A percentile compares a stretch with the other conserved stretches of the same genome.
phyloP scores from a whole-genome alignment of 2,329 filamentous ascomycete species.

The Lachnellula hyalina region DNA sequence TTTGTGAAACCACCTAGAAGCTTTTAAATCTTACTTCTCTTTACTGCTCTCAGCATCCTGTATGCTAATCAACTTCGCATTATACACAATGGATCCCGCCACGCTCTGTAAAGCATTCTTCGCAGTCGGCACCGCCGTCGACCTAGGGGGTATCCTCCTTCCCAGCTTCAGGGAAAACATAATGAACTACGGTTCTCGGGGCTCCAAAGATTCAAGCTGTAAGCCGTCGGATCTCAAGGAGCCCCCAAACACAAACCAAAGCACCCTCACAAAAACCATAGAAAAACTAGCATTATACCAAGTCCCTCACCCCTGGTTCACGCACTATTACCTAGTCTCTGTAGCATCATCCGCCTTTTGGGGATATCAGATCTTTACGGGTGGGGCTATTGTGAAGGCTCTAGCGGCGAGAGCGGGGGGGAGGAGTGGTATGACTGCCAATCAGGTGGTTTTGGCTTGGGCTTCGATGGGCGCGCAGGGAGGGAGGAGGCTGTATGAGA shows the following conservation, averaged over 20 bases:
- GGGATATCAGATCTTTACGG: conserved; percentile 55
- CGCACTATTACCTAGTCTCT: conserved; percentile 77
- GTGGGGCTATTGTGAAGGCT: conserved; percentile 51
- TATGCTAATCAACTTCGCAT: too few species aligned
- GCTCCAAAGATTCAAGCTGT: conserved; percentile 4
- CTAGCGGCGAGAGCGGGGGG: conserved; percentile 32
- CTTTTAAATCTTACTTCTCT: too few species aligned
- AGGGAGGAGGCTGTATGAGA: conserved; percentile 70
- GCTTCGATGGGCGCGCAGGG: conserved; percentile 71
- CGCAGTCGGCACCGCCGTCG: conserved; percentile 20
- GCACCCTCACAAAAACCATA: conserved; percentile 6
- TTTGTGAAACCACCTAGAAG: too few species aligned
- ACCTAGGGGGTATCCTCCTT: conserved; percentile 25
- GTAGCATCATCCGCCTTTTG: conserved; percentile 68
- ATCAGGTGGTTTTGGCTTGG: conserved; percentile 64
- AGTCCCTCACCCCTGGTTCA: conserved; percentile 87
- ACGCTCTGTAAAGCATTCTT: conserved; percentile 27
- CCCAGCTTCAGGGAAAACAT: conserved; percentile 26
- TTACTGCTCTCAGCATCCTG: too few species aligned
- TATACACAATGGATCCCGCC: conserved; percentile 21
- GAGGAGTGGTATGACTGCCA: conserved; percentile 44
- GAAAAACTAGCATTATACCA: conserved; percentile 22
- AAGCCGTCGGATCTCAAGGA: not conserved
- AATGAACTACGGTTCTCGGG: conserved; percentile 30
- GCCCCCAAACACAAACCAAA: not conserved